phyloP scores from a whole-genome alignment of 768 basidiomycete genomes.

The Leccinum arenicola region DNA sequence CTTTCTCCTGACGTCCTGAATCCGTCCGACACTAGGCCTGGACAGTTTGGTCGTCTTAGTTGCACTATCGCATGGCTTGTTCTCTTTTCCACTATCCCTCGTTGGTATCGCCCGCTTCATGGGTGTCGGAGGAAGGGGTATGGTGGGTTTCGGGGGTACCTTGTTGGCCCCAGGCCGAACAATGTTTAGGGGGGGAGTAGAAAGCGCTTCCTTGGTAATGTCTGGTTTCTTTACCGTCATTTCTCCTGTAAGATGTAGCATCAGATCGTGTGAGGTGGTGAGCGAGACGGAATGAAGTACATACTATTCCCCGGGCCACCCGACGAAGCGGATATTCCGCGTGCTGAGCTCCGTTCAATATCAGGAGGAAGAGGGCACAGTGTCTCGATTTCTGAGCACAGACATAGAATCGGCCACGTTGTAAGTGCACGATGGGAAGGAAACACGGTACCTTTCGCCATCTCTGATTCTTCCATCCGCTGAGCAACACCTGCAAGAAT shows the following conservation, averaged over 20 bases:
- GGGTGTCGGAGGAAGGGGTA: constrained; percentile 1
- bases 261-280: not conserved
- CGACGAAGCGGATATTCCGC: not conserved
- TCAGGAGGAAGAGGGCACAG: not conserved
- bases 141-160: constrained; percentile 4
- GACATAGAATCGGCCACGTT: not conserved
- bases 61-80: constrained; percentile 1
- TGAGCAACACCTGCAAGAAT: constrained; percentile 1
- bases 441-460: constrained; percentile 6
- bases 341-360: not conserved
- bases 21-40: constrained; percentile 5
- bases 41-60: constrained; percentile 3
- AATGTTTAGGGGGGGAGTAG: not conserved
- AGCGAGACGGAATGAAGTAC: not conserved
- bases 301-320: constrained; percentile 6
- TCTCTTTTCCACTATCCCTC: constrained; percentile 17
- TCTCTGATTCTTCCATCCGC: not conserved
- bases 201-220: constrained; percentile 1
- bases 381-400: not conserved
- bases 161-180: constrained; percentile 9
- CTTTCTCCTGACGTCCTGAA: not conserved
- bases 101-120: constrained; percentile 2
- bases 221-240: not conserved
- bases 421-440: not conserved
- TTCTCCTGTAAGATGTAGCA: not conserved